Evolutionary conservation across 2,329 filamentous ascomycete species (phyloP).

Genomic region (Alternaria triticimaculans): DNA sequence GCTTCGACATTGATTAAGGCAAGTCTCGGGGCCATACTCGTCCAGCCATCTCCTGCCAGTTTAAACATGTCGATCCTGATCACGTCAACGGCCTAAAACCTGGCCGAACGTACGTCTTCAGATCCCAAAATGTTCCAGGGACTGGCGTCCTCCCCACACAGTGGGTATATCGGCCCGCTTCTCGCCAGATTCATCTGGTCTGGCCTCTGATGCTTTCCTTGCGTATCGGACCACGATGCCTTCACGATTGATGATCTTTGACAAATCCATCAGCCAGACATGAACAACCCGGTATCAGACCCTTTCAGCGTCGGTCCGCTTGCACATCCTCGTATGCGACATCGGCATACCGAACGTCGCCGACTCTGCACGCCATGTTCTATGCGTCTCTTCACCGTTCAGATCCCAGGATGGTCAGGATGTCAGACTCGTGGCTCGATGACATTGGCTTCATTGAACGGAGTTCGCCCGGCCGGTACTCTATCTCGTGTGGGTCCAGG

Average conservation of each 20-base stretch:
- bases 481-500: background rate
- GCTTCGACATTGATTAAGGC: background rate
- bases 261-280: background rate
- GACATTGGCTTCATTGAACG: slow-evolving; percentile 1
- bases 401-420: background rate
- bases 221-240: background rate
- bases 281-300: background rate
- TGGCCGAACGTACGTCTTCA: background rate
- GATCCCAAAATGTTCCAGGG: background rate
- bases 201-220: background rate
- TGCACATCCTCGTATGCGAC: slow-evolving; percentile 6
- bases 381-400: background rate
- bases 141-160: background rate
- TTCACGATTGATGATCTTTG: background rate
- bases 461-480: background rate
- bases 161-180: background rate
- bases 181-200: background rate
- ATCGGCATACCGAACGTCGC: slow-evolving; percentile 27
- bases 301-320: slow-evolving; percentile 15
- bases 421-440: background rate
- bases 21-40: background rate
- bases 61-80: background rate
- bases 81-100: background rate
- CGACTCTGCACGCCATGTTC: background rate
- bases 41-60: background rate